phyloP scores from a whole-genome alignment of 2,329 filamentous ascomycete species.

The Pyrenophora tritici-repentis region DNA sequence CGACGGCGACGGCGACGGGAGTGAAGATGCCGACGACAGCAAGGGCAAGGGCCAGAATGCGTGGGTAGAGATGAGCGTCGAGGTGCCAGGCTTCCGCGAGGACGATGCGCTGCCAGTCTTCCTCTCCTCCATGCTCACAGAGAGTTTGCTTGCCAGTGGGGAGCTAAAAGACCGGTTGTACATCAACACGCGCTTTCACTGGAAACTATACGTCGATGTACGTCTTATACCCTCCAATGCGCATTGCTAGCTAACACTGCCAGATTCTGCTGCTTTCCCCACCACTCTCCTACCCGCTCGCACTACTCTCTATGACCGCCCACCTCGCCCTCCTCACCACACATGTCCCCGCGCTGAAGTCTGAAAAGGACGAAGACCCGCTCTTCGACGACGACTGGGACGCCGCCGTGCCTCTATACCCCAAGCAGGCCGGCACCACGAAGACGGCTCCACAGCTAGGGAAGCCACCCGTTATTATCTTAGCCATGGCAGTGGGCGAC shows the following conservation, averaged over 20 bases:
- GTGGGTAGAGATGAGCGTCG: conserved; percentile 90
- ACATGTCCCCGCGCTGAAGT: conserved; percentile 80
- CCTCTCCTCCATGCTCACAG: conserved; percentile 82
- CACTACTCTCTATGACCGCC: conserved; percentile 87
- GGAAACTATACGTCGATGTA: conserved; percentile 94
- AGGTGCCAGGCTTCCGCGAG: conserved; percentile 88
- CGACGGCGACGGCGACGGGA: conserved; percentile 10
- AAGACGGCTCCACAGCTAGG: conserved; percentile 32
- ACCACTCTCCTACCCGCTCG: conserved; percentile 88
- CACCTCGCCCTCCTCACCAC: conserved; percentile 92
- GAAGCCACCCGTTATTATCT: conserved; percentile 83
- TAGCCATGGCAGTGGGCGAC: conserved; percentile 82
- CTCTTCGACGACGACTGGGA: conserved; percentile 99
- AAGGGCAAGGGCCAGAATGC: conserved; percentile 59
- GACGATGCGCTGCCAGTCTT: conserved; percentile 91
- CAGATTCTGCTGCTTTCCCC: conserved; percentile 93
- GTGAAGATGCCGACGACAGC: conserved; percentile 17
- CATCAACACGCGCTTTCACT: conserved; percentile 93
- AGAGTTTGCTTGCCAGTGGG: conserved; percentile 78
- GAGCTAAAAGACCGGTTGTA: conserved; percentile 70
- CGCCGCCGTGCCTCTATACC: conserved; percentile 77
- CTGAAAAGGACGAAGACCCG: conserved; percentile 91
- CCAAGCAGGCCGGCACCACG: conserved; percentile 48
- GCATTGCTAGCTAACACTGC: conserved; percentile 6
- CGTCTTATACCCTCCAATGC: conserved; percentile 38